These are phyloP conservation scores for Lasiosphaeria hispida DNA, from an alignment of 495 filamentous ascomycete genomes.

Conservation along the genomic window DNA sequence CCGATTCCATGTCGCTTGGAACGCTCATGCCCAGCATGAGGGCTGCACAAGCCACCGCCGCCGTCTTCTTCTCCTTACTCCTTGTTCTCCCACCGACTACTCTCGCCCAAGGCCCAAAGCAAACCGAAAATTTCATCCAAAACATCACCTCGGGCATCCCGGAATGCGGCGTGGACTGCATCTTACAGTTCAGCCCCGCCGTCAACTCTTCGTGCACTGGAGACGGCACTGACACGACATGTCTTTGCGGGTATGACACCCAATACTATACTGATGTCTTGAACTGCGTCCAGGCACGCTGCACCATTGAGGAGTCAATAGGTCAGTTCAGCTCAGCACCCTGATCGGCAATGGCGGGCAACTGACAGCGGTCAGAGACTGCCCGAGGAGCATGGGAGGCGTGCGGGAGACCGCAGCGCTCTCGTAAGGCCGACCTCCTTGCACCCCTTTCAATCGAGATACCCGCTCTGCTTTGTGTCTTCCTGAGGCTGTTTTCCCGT, in stretches of 20 bases:
- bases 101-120: too few species aligned
- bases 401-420: constrained; percentile 21
- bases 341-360: background rate
- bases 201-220: background rate
- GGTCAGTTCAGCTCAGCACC: background rate
- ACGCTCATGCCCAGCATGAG: too few species aligned
- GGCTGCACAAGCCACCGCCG: too few species aligned
- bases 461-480: constrained; percentile 17
- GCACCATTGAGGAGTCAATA: constrained; percentile 15
- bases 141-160: background rate
- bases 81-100: too few species aligned
- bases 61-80: too few species aligned
- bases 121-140: too few species aligned
- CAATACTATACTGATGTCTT: constrained; percentile 10
- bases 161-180: constrained; percentile 6
- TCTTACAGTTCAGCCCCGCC: background rate
- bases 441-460: constrained; percentile 17
- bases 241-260: constrained; percentile 10
- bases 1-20: too few species aligned
- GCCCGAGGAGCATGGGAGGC: constrained; percentile 21
- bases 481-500: constrained; percentile 22
- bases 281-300: constrained; percentile 13
- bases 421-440: constrained; percentile 15
- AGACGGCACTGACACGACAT: background rate
- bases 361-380: constrained; percentile 14